Evolutionary conservation across 225 moss, liverwort and hornwort species (phyloP).

Genomic region (Anthoceros angustus): DNA sequence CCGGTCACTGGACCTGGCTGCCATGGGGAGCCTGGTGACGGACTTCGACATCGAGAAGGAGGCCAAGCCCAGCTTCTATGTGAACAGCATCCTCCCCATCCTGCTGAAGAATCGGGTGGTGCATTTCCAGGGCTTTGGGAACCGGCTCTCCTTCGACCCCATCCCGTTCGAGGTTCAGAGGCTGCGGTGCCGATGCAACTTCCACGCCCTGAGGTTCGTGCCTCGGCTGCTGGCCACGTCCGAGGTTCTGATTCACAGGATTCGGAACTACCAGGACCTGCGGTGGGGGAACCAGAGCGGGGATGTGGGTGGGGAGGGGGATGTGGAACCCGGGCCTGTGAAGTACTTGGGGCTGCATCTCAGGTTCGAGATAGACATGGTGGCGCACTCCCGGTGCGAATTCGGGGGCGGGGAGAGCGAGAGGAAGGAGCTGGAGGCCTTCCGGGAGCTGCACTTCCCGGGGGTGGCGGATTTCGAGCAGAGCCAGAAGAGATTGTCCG

Average conservation of each 20-base stretch:
- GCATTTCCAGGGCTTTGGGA: conserved; percentile 66
- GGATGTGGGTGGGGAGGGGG: conserved; percentile 20
- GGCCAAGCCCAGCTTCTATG: conserved; percentile 71
- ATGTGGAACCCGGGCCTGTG: conserved; percentile 17
- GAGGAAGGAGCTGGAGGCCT: conserved; percentile 55
- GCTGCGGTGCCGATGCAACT: conserved; percentile 94
- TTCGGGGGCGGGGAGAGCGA: conserved; percentile 83
- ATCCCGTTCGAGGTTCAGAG: conserved; percentile 78
- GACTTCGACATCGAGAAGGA: conserved; percentile 75
- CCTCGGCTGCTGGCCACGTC: conserved; percentile 44
- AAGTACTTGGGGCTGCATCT: conserved; percentile 81
- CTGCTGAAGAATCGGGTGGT: conserved; percentile 56
- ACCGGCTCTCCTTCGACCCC: conserved; percentile 70
- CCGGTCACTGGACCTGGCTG: conserved; percentile 53
- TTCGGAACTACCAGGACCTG: conserved; percentile 42
- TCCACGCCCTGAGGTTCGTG: conserved; percentile 61
- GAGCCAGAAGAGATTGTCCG: conserved; percentile 29
- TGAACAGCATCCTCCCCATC: conserved; percentile 49
- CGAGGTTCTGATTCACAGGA: conserved; percentile 37
- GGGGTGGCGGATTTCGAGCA: conserved; percentile 51
- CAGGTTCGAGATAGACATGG: conserved; percentile 95
- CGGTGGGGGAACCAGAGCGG: conserved; percentile 68
- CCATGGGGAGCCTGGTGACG: conserved; percentile 69
- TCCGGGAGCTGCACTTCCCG: conserved; percentile 60
- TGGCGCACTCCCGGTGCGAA: conserved; percentile 78